These are phyloP conservation scores for Filobasidium uniguttulatum DNA, from an alignment of 1,284 basidiomycete species.

Conservation along the genomic window DNA sequence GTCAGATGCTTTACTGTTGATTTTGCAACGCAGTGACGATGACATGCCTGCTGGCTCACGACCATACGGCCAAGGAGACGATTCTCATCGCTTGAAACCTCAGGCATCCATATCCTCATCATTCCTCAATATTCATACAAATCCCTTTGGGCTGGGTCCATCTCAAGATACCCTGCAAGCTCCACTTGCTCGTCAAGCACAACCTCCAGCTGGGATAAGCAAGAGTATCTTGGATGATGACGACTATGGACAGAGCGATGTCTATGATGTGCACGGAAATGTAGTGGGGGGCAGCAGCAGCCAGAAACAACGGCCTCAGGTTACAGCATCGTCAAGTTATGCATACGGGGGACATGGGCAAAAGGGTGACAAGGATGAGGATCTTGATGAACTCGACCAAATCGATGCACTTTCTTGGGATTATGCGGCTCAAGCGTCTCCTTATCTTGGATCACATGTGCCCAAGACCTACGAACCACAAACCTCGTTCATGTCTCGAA, in stretches of 20 bases:
- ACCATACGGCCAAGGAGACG: slow-evolving; percentile 12
- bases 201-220: neutral
- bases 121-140: neutral
- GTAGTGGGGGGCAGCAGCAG: no score
- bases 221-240: no score
- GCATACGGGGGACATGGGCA: neutral
- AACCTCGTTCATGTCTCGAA: slow-evolving; percentile 1
- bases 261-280: no score
- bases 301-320: no score
- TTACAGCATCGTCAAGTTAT: slow-evolving; percentile 2
- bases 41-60: no score
- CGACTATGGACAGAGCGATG: no score
- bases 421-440: slow-evolving; percentile 7
- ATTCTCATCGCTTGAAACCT: slow-evolving; percentile 24
- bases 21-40: slow-evolving; percentile 25
- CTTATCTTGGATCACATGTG: neutral
- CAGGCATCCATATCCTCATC: slow-evolving; percentile 3
- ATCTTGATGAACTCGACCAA: slow-evolving; percentile 8
- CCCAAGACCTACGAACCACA: neutral
- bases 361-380: neutral
- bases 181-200: neutral
- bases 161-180: neutral
- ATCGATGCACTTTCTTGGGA: slow-evolving; percentile 12
- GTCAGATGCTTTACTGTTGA: neutral
- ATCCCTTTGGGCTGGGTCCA: neutral